Evolutionary conservation across 129 eudicot genomes (phyloP), one percentile per base, ranked within the genome.

Genomic region (Centaurea solstitialis): DNA sequence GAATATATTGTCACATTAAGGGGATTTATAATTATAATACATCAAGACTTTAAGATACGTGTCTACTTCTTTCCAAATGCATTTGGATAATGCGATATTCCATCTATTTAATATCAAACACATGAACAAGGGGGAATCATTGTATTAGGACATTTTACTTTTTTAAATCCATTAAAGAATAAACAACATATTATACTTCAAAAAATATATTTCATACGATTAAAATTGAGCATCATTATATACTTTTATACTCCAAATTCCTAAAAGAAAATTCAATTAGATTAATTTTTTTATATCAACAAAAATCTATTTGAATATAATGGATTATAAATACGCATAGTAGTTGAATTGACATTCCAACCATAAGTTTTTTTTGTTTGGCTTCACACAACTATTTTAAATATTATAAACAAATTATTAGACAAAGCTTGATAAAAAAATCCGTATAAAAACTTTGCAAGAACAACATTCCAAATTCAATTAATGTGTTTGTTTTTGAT

Each of bases 51-150:
- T 23, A 23, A 77, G 28, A 40, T 77, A 77, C 74, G 81, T 77
- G 81, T 77, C 72, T 20, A 35, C 28, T 18, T 62, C 66, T 40
- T 2, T 41, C 23, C 41, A 26, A n/a, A 67, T 39, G 66, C 81
- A 77, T 77, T 77, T 67, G 81, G 81, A 77, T 77, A 67, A 66
- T 8, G 66, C 28, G 65, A 77, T 72, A 77, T 77, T 66, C 57
- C 67, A 66, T 39, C 81, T 24, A 28, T 43, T 40, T 35, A 57
- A 76, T 67, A 40, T 59, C 65, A 33, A 40, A 33, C 64, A 15
- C 64, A 17, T 15, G 64, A 17, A 50, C 68, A 37, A 62, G 5
- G 21, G 21, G 67, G 68, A 62, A 62, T 62, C 68, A 62, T 62
- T 62, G 12, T 62, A 62, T 62, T 53, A 18, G 22, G 64, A 26